Evolutionary conservation across 1,139 yeast species (phyloP).

Genomic region (Entelexis paramagnoliae): DNA sequence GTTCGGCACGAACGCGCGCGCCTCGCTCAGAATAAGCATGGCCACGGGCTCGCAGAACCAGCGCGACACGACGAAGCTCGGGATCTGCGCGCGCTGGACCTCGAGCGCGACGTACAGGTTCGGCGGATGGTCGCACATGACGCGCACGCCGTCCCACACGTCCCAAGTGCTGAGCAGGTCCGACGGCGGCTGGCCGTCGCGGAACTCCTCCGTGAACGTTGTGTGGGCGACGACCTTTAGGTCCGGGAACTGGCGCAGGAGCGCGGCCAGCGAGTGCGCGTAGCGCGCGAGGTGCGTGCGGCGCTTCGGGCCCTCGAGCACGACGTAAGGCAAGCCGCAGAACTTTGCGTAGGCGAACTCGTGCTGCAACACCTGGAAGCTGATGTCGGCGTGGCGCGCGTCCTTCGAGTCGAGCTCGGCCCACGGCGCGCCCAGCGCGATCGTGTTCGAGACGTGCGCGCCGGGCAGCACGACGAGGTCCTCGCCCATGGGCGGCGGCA

Average conservation of each 20-base stretch:
- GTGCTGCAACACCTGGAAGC: conserved; percentile 44
- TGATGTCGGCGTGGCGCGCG: conserved; percentile 40
- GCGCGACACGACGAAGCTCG: conserved; percentile 41
- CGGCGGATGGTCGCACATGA: conserved; percentile 42
- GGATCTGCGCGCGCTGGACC: conserved; percentile 39
- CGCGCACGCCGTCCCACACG: conserved; percentile 54
- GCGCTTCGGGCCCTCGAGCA: conserved; percentile 53
- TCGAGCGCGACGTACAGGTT: conserved; percentile 49
- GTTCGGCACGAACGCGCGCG: conserved; percentile 46
- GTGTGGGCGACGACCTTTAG: conserved; percentile 34
- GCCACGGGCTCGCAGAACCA: conserved; percentile 61
- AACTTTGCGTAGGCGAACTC: conserved; percentile 51
- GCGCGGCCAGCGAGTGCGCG: conserved; percentile 36
- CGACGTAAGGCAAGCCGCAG: conserved; percentile 43
- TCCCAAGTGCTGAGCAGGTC: conserved; percentile 58
- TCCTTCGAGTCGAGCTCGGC: conserved; percentile 49
- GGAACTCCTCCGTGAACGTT: conserved; percentile 38
- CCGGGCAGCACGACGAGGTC: conserved; percentile 33
- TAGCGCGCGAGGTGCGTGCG: conserved; percentile 43
- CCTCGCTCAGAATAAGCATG: conserved; percentile 42
- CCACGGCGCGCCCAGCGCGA: conserved; percentile 55
- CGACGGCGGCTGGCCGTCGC: conserved; percentile 32
- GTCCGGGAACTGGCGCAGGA: conserved; percentile 28
- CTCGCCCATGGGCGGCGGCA: conserved; percentile 19
- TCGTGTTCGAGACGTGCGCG: conserved; percentile 34